These are phyloP conservation scores for Rhododendron griersonianum DNA, from an alignment of 148 eudicot genomes.

Conservation along the genomic window DNA sequence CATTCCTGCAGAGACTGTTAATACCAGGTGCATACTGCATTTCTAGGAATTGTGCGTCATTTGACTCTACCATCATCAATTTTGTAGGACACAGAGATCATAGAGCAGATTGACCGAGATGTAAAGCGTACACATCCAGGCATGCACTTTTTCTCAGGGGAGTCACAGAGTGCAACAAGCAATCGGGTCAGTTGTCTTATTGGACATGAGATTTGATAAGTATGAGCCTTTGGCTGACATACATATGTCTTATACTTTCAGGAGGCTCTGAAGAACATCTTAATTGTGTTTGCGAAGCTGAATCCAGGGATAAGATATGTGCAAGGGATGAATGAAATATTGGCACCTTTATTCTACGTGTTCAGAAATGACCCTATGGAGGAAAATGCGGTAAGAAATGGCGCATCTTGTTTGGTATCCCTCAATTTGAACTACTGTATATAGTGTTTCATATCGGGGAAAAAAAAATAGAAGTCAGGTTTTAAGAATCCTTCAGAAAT, in stretches of 20 bases:
- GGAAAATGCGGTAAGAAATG: constrained; percentile 66
- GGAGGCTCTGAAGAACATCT: constrained; percentile 78
- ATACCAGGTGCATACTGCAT: neutral
- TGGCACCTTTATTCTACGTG: constrained; percentile 90
- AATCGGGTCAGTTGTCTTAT: constrained; percentile 54
- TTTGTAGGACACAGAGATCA: constrained; percentile 81
- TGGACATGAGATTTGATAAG: neutral
- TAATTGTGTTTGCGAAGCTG: constrained; percentile 90
- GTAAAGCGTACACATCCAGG: constrained; percentile 98
- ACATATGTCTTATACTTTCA: constrained; percentile 28
- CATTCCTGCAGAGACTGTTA: no score
- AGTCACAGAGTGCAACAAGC: constrained; percentile 55
- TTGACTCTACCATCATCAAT: neutral
- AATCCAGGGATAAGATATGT: constrained; percentile 99
- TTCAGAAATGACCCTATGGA: constrained; percentile 84
- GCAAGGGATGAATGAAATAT: constrained; percentile 98
- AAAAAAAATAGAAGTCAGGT: neutral
- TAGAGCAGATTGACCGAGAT: constrained; percentile 97
- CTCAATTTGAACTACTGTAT: neutral
- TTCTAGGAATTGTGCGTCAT: neutral
- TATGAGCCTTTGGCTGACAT: constrained; percentile 10
- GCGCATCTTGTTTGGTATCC: neutral
- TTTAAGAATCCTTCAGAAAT: neutral
- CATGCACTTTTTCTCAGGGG: constrained; percentile 85
- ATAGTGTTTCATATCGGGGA: neutral